Evolutionary conservation across 208 protist genomes (phyloP), one percentile per base, ranked within the genome.

Genomic region (Tritrichomonas musculus): DNA sequence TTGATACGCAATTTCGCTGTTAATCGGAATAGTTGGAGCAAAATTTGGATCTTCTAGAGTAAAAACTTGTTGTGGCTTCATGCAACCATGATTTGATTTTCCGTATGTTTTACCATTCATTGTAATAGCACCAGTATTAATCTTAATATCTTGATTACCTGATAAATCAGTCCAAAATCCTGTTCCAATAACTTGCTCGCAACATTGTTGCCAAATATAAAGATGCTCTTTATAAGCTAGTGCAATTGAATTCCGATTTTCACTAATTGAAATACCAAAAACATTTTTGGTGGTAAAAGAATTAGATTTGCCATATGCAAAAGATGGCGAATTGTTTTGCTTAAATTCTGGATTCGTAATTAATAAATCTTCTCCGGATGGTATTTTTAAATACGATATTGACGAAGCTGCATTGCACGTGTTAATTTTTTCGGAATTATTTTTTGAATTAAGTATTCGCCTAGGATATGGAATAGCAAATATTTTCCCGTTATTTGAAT

Each of bases 121-220:
- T n/a, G n/a, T n/a, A 57, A 44, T 88, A 57, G 47, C 41, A 20
- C n/a, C 39, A 33, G 44, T 9, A 57, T 88, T 88, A 0, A 57
- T 47, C 25, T 33, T 33, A 57, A 88, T 57, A 33, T 33, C 4
- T n/a, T 25, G 0, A 57, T 57, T 47, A 33, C 17, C 47, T 8
- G 77, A 57, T 4, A 88, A 20, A 88, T 88, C 47, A n/a, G 47
- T 88, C 77, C 77, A 88, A 57, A 44, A 88, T 0, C 77, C 77
- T 41, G 44, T 39, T 53, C 77, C 77, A 44, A 44, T 88, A 5
- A 49, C 17, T 47, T 47, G 14, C 57, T 88, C 77, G 33, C n/a
- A 14, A 17, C n/a, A 36, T 57, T 88, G 77, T 88, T 88, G 77
- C 77, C 77, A 88, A 57, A 88, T 47, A 41, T 47, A 88, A 57